Base-by-base conservation (phyloP, 1,139 yeast species). In the Debaryomyces coudertii region DNA sequence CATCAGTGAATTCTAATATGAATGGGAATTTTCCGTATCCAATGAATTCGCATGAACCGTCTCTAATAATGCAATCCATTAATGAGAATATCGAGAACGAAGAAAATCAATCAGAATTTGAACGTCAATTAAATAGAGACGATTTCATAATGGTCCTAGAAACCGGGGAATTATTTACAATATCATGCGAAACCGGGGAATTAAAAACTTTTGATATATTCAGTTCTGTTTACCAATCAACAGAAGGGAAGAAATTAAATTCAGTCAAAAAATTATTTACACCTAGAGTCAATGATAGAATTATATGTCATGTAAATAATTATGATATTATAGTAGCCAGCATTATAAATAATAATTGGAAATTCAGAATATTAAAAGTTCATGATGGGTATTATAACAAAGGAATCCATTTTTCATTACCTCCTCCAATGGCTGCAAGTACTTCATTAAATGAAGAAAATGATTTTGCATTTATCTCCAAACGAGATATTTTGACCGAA, bases 251-350 rank as follows among this genome's bases (percentile, higher is more conserved):
- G 6, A 61, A 66, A 16, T 56, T 85, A 11, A 67, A 71, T 2
- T 71, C 83, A 1, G 83, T 85, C 40, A 77, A 76, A 38, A 77
- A 79, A 47, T 63, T 88, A 7, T 61, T 76, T 5, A 85, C 95
- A 0, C 92, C 95, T 3, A 75, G 95, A 59, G 83, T 87, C 25
- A 84, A 82, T 55, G 95, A 87, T 60, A 73, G 93, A 51, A 69
- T 88, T 29, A 80, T 88, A 1, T 80, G 84, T 47, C 76, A 80
- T 35, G 70, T 82, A 2, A 68, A 66, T 20, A 72, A 73, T 45
- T 81, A 79, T 16, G 79, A 78, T 33, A 55, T 88, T 12, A 65
- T 85, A 8, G 82, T 87, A 3, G 85, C 86, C 1, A 80, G 87
- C 0, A 82, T 77, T 6, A 75, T 85, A 8, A 83, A 85, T 51